Evolutionary conservation across 169 alveolate genomes (phyloP), one percentile per base, ranked within the genome.

Genomic region (Cryptosporidium tyzzeri): DNA sequence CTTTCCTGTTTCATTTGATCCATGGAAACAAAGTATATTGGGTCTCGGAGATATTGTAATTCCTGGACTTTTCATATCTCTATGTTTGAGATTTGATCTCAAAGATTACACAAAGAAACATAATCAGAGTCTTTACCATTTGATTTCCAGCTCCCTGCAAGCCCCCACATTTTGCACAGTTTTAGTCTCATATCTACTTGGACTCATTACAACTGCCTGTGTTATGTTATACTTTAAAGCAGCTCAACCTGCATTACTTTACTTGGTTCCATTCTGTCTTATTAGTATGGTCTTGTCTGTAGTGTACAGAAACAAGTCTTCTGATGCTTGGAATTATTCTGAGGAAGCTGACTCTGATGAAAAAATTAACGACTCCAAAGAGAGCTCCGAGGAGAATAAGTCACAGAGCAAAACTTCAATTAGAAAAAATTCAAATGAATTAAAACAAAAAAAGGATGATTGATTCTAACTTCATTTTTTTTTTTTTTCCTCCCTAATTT

Each of bases 11-110:
- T 86, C 92, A 10, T 33, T 89, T 45, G 71, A 91, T 69, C 94
- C 95, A 58, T 84, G 94, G 93, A 86, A 92, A 85, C 92, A 93
- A 85, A 93, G 97, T 65, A 95, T 97, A 89, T 93, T 97, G 26
- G 99, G 99, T 26, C 92, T 97, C 26, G 99, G 99, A 12, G 99
- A 97, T 86, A 96, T 97, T 84, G 98, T 97, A 14, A 93, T 97
- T 29, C 99, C 99, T 31, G 99, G 99, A 10, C 93, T 97, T 21
- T 96, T 96, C 84, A 94, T 97, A 51, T 94, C 98, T 41, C 84
- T 97, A 71, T 94, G 97, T 68, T 92, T 97, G 67, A 93, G 98
- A 91, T 96, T 92, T 87, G 98, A 97, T 58, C 85, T 94, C 44
- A 91, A 85, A 55, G 92, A 92, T 41, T 48, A 69, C 23, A 84